Evolutionary conservation across 1,139 yeast species (phyloP), one percentile per base, ranked within the genome.

Genomic region (Suhomyces atakaporum): DNA sequence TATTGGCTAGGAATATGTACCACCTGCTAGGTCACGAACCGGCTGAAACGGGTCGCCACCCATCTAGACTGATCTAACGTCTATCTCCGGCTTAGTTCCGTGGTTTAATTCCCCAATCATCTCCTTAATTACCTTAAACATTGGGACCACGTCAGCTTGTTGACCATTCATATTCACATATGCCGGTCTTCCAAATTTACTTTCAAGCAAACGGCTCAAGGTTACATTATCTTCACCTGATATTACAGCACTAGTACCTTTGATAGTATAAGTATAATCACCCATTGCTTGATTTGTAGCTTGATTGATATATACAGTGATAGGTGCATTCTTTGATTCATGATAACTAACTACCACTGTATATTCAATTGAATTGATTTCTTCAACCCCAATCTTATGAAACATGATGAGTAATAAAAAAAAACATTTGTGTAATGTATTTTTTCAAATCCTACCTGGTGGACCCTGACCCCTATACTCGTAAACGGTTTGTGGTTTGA

Each of bases 211-310:
- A 27, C 38, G 39, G 18, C 41, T 30, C 21, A 49, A 38, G 7
- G 45, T 28, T 16, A 23, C 21, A 13, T 25, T 9, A 6, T 18
- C 26, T 11, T 34, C 37, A 18, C 38, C 38, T 18, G 12, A 14
- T 22, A 35, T 20, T 18, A 22, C 23, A 9, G 49, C 45, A 27
- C 39, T 29, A 28, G 39, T 38, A 13, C 37, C 30, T 21, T 47
- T 42, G 21, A 55, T 52, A 8, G 58, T 48, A 41, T 55, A 55
- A 11, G 47, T 47, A 35, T 55, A 55, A 26, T 50, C 46, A 15
- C 58, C 58, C 33, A 52, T 38, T 11, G 36, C 15, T 3, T 26
- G 9, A 33, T 49, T 48, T 28, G 46, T 49, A 12, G 16, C 33
- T 27, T 49, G 47, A 38, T 46, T 52, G 29, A 54, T 29, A 38